These are phyloP conservation scores for Blepharisma stoltei DNA, from an alignment of 73 alveolate species.

Conservation along the genomic window DNA sequence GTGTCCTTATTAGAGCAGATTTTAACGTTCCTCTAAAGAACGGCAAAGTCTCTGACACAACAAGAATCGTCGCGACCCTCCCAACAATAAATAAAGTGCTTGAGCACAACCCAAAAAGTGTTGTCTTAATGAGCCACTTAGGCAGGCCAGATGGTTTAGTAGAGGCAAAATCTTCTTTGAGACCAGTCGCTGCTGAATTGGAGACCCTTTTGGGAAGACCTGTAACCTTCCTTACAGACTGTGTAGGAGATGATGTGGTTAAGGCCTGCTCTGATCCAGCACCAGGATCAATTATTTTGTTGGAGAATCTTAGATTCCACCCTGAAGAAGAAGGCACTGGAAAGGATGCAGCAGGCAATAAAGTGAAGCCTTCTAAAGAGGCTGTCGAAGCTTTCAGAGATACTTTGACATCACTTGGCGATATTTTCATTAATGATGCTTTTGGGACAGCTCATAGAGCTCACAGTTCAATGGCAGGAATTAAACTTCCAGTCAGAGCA, in stretches of 20 bases:
- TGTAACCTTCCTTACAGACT: slow-evolving; percentile 48
- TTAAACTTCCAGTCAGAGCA: slow-evolving; percentile 70
- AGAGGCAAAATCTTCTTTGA: slow-evolving; percentile 78
- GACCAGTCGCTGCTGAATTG: slow-evolving; percentile 81
- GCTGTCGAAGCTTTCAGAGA: slow-evolving; percentile 67
- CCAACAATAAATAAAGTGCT: slow-evolving; percentile 81
- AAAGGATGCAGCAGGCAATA: slow-evolving; percentile 60
- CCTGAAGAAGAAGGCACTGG: slow-evolving; percentile 91
- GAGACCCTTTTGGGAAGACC: slow-evolving; percentile 71
- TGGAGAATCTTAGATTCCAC: slow-evolving; percentile 93
- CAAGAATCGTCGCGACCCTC: slow-evolving; percentile 77
- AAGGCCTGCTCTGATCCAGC: slow-evolving; percentile 62
- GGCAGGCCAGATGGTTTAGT: slow-evolving; percentile 91
- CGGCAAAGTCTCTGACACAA: slow-evolving; percentile 74
- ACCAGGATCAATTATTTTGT: slow-evolving; percentile 76
- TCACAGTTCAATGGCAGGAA: slow-evolving; percentile 94
- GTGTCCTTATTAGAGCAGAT: slow-evolving; percentile 91
- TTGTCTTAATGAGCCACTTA: slow-evolving; percentile 83
- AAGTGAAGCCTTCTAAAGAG: slow-evolving; percentile 70
- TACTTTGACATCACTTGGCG: slow-evolving; percentile 71
- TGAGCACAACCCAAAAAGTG: slow-evolving; percentile 83
- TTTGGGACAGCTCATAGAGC: slow-evolving; percentile 97
- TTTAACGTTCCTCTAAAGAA: slow-evolving; percentile 93
- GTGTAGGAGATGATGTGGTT: slow-evolving; percentile 85
- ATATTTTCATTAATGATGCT: slow-evolving; percentile 86